These are phyloP conservation scores for Mycocalia duriaeana DNA, from an alignment of 1,284 basidiomycete genomes.

Conservation along the genomic window DNA sequence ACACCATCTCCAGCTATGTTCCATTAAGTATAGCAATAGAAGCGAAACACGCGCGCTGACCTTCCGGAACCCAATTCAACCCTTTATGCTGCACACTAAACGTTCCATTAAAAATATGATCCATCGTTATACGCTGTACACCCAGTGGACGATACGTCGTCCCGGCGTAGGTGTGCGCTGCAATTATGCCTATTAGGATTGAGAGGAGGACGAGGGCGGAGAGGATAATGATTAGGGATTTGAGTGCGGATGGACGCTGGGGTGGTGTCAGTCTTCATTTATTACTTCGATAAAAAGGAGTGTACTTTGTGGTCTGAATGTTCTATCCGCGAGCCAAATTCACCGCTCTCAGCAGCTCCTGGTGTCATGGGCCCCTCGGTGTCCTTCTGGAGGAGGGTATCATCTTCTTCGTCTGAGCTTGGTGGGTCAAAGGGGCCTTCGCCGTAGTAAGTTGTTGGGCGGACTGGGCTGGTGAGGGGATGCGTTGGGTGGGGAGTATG, in stretches of 20 bases:
- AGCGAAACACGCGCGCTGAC: constrained; percentile 38
- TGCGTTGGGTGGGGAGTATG: too few species aligned
- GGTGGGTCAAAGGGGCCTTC: constrained; percentile 70
- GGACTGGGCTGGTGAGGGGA: too few species aligned
- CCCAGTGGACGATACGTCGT: constrained; percentile 46
- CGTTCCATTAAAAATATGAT: constrained; percentile 88
- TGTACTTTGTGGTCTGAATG: background rate
- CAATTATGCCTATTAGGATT: constrained; percentile 62
- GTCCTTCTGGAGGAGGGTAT: constrained; percentile 40
- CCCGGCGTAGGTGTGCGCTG: constrained; percentile 64
- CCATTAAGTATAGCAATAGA: too few species aligned
- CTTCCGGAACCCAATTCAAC: constrained; percentile 85
- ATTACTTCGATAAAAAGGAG: background rate
- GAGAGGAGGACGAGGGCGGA: constrained; percentile 50
- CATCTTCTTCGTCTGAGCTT: constrained; percentile 65
- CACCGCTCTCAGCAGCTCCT: constrained; percentile 26
- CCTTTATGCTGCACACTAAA: constrained; percentile 46
- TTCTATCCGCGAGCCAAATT: constrained; percentile 6
- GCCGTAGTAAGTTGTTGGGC: constrained; percentile 46
- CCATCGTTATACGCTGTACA: constrained; percentile 70
- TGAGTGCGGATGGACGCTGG: constrained; percentile 22
- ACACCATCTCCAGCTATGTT: constrained; percentile 91
- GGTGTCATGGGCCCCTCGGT: constrained; percentile 14
- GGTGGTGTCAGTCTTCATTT: background rate
- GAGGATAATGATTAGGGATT: constrained; percentile 51